These are phyloP conservation scores for Vanrija pseudolonga DNA, from an alignment of 1,284 basidiomycete genomes.

Conservation along the genomic window DNA sequence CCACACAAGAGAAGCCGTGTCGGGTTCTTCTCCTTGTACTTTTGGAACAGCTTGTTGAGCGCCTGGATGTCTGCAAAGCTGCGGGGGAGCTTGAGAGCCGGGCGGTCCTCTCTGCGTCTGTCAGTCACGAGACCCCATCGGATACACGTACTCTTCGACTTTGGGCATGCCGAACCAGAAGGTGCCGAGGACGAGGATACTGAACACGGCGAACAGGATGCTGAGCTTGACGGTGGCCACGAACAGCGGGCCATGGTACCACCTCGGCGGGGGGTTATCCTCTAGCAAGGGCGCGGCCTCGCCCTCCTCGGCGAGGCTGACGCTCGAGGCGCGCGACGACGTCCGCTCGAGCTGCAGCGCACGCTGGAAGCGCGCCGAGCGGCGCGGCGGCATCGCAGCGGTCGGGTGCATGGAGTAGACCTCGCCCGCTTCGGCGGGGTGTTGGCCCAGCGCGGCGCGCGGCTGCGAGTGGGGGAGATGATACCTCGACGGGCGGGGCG, in stretches of 20 bases:
- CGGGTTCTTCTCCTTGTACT: constrained; percentile 80
- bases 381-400: no score
- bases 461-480: no score
- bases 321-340: no score
- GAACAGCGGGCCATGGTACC: constrained; percentile 59
- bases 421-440: no score
- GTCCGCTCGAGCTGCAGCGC: no score
- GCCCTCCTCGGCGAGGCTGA: no score
- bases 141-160: constrained; percentile 64
- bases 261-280: constrained; percentile 15
- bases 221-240: constrained; percentile 78
- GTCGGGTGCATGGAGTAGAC: no score
- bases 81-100: constrained; percentile 70
- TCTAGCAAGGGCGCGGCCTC: no score
- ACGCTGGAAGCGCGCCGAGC: no score
- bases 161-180: constrained; percentile 75
- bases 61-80: constrained; percentile 77
- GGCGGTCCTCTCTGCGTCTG: constrained; percentile 62
- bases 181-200: constrained; percentile 64
- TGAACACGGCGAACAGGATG: constrained; percentile 67
- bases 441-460: no score
- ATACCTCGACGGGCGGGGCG: no score
- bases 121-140: neutral
- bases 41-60: constrained; percentile 76
- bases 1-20: constrained; percentile 76